Evolutionary conservation across 2,329 filamentous ascomycete genomes (phyloP), one percentile per base, ranked within the genome.

Genomic region (Ophiocordyceps camponoti-floridani): DNA sequence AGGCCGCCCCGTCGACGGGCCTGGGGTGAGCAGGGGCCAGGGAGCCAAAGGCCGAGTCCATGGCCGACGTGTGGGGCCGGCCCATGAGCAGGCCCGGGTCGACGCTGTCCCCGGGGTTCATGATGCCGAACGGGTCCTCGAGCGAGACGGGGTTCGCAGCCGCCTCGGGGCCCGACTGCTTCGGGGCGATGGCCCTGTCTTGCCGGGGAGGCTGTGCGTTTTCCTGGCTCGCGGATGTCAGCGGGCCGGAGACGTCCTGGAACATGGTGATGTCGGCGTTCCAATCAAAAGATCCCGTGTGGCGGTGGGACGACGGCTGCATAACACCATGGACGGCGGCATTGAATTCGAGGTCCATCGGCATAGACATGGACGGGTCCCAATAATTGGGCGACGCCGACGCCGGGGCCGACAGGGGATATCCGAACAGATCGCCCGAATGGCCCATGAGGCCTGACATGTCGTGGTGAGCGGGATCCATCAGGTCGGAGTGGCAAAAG

Each of bases 341-440:
- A 42, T 62, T 59, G 47, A 78, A 79, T 52, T 79, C 75, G 44
- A 80, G 59, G 46, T 78, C 74, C 71, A 80, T 77, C 23, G 62
- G 66, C 66, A 78, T 71, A 47, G 58, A 58, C 31, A 60, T 53
- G 44, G 70, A 67, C 4, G 67, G 62, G 47, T 77, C 73, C 77
- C 76, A 80, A 49, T 77, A 79, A 35, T 67, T 72, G 3, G 63
- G 58, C 1, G 70, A 63, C 4, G 65, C 65, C 2, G 66, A 65
- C 30, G 67, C 66, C 18, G 74, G 69, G 3, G 72, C 73, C n/a
- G 75, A 73, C 58, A 79, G 64, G 27, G 75, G 72, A 53, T 75
- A 77, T 26, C 64, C 65, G 54, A 78, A 79, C 58, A 79, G 64
- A 51, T 79, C 75, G 45, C 64, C 64, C 12, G 69, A 62, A 19